Evolutionary conservation across 495 filamentous ascomycete genomes (phyloP).

Genomic region (Lepidopterella palustris): DNA sequence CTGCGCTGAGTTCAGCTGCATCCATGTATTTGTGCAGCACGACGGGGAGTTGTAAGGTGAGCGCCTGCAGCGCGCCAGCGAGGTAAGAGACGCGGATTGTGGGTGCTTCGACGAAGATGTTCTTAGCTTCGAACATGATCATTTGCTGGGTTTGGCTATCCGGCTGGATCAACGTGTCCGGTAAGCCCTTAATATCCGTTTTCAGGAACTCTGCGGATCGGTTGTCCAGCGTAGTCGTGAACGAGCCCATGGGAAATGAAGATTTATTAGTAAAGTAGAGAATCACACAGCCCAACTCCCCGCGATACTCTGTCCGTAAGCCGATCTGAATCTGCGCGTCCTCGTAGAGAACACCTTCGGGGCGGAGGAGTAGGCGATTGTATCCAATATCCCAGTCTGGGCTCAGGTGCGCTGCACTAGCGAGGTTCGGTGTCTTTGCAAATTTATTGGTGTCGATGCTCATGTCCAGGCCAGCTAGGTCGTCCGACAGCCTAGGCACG

Average conservation of each 20-base stretch:
- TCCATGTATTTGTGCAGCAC: slow-evolving; percentile 95
- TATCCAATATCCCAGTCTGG: slow-evolving; percentile 94
- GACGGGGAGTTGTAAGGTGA: slow-evolving; percentile 87
- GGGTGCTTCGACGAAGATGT: slow-evolving; percentile 74
- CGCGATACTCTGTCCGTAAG: slow-evolving; percentile 87
- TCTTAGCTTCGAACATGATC: slow-evolving; percentile 82
- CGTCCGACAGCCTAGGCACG: slow-evolving; percentile 23
- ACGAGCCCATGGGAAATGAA: slow-evolving; percentile 69
- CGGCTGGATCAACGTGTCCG: slow-evolving; percentile 71
- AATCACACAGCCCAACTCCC: slow-evolving; percentile 88
- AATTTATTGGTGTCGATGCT: slow-evolving; percentile 52
- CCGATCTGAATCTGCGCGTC: slow-evolving; percentile 92
- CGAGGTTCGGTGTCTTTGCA: slow-evolving; percentile 69
- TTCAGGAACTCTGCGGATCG: slow-evolving; percentile 61
- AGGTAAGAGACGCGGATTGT: slow-evolving; percentile 93
- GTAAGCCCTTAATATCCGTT: slow-evolving; percentile 77
- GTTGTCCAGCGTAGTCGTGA: slow-evolving; percentile 92
- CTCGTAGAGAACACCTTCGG: slow-evolving; percentile 88
- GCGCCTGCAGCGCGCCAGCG: slow-evolving; percentile 84
- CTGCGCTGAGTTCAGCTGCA: slow-evolving; percentile 67
- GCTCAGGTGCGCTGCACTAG: slow-evolving; percentile 83
- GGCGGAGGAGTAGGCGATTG: slow-evolving; percentile 67
- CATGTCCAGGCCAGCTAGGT: slow-evolving; percentile 75
- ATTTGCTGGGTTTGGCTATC: slow-evolving; percentile 84
- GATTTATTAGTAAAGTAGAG: slow-evolving; percentile 94